Evolutionary conservation across 2,329 filamentous ascomycete genomes (phyloP), one percentile per base, ranked within the genome.

Genomic region (Stagonosporopsis vannaccii): DNA sequence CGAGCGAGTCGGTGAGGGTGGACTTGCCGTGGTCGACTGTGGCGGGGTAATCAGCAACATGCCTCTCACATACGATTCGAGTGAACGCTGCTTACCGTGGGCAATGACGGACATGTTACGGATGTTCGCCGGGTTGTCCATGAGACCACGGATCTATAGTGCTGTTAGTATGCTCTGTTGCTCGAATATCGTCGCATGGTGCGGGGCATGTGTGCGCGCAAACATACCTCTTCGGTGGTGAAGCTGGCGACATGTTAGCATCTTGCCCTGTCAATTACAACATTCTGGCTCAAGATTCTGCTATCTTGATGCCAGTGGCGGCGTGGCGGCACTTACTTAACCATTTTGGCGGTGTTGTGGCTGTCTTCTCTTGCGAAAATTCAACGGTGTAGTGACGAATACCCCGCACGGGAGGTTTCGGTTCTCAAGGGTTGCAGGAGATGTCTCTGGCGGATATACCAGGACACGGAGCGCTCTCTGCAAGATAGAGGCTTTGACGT

Each of bases 101-200:
- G 95, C 95, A 92, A 98, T 98, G 81, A 99, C 95, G 85, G 92
- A 97, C 94, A 97, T 98, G 89, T 98, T 98, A 78, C 87, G 84
- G 81, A 89, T 87, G 81, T 88, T 88, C 76, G 80, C 80, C 66
- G 90, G 88, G 83, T 89, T 88, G 87, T 92, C 89, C 90, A 90
- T 91, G 79, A 90, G 81, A 75, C 62, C 71, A 81, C 89, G 88
- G 81, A 92, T 90, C 87, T 92, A 57, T 49, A n/a, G 57, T 48
- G 54, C 60, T 61, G 70, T 76, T 62, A 76, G 75, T 48, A 60
- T 65, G 30, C 46, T 58, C 56, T 41, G 36, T 45, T 39, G 30
- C 19, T 22, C 25, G 47, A 58, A 62, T 62, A 61, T 66, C 58
- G 56, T 57, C 55, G 59, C 43, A 50, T 57, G 57, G 36, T 62